Evolutionary conservation across 2,329 filamentous ascomycete species (phyloP).

Genomic region (Venturia pyrina): DNA sequence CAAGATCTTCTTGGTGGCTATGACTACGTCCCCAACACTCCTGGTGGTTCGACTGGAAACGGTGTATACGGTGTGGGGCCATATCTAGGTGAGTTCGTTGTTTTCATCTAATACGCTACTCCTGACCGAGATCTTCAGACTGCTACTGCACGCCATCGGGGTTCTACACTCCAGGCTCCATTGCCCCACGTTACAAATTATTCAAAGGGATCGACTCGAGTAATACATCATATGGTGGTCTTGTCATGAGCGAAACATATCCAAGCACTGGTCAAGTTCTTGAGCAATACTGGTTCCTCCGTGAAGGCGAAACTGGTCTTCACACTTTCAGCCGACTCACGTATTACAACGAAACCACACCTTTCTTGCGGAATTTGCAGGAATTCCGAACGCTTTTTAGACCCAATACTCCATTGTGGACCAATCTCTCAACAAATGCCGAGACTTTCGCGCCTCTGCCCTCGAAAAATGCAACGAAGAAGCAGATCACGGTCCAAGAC

Average conservation of each 20-base stretch:
- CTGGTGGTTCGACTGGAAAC: constrained; percentile 4
- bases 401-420: constrained; percentile 51
- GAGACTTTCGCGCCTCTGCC: constrained; percentile 45
- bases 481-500: constrained; percentile 48
- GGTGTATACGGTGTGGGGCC: constrained; percentile 4
- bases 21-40: neutral
- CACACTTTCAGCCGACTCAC: constrained; percentile 51
- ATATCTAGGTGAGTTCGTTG: neutral
- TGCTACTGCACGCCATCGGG: constrained; percentile 5
- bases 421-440: constrained; percentile 49
- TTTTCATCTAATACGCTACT: neutral
- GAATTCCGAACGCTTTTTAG: constrained; percentile 54
- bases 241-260: constrained; percentile 51
- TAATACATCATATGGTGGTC: constrained; percentile 43
- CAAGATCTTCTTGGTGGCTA: neutral
- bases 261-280: constrained; percentile 47
- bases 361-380: constrained; percentile 43
- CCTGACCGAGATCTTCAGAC: neutral
- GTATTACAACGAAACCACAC: constrained; percentile 49
- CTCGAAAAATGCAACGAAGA: constrained; percentile 30
- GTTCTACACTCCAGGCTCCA: neutral
- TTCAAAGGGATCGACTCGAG: neutral
- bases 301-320: constrained; percentile 52
- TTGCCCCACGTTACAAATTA: neutral
- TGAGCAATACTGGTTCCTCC: constrained; percentile 56